Percentiles rank a stretch among this genome's conserved stretches.
These are phyloP conservation scores for Magnolia changhungtana DNA, from an alignment of 164 flowering plant species.

Conservation along the genomic window DNA sequence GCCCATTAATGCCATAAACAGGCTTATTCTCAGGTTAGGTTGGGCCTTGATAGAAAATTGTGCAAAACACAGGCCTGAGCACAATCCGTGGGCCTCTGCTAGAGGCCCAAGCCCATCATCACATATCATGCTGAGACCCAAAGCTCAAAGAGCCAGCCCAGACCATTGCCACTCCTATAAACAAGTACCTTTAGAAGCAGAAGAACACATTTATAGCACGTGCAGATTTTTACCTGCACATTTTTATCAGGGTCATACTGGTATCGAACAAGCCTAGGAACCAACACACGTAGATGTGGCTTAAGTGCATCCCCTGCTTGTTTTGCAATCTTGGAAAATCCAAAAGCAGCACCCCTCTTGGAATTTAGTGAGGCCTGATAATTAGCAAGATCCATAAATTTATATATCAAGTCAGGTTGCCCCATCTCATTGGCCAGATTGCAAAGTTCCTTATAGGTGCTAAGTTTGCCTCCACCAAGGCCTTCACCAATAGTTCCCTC, in stretches of 20 bases:
- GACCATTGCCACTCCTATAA: background rate
- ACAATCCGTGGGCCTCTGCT: too few species aligned
- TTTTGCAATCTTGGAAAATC: constrained; percentile 96
- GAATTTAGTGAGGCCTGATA: constrained; percentile 91
- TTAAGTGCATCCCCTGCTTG: constrained; percentile 95
- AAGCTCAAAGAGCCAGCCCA: background rate
- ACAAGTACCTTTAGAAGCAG: too few species aligned
- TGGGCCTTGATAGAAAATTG: background rate
- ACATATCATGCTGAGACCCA: background rate
- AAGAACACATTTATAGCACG: too few species aligned
- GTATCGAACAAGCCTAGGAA: constrained; percentile 92
- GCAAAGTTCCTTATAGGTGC: constrained; percentile 97
- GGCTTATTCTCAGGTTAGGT: background rate
- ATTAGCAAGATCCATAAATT: constrained; percentile 98
- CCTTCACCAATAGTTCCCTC: constrained; percentile 87
- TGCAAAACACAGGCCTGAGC: background rate
- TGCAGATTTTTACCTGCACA: constrained; percentile 64
- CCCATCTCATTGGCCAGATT: constrained; percentile 97
- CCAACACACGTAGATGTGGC: constrained; percentile 64
- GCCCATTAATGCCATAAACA: background rate
- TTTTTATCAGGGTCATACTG: constrained; percentile 99
- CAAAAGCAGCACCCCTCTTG: constrained; percentile 99
- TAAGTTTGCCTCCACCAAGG: constrained; percentile 86
- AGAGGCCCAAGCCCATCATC: background rate
- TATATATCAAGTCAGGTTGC: constrained; percentile 92